Conservation (phyloP, 2,329 filamentous ascomycete species). For the Arthrobotrys pseudoclavata region DNA sequence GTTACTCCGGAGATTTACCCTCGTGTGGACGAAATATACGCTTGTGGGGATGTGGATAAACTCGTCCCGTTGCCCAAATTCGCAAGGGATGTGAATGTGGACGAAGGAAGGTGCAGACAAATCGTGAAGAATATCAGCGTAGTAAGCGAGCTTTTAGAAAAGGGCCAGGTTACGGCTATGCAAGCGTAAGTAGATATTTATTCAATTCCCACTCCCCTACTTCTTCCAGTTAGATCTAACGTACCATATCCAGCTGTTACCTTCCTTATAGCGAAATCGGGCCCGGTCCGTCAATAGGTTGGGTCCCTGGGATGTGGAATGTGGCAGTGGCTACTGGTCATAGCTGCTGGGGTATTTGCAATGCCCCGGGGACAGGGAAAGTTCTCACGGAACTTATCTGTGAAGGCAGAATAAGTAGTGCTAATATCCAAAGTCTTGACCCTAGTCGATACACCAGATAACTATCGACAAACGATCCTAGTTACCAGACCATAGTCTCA, state of each 20-base stretch:
- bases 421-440: slow-evolving; percentile 76
- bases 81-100: slow-evolving; percentile 80
- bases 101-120: slow-evolving; percentile 83
- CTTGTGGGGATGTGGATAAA: slow-evolving; percentile 89
- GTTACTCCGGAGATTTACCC: slow-evolving; percentile 91
- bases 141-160: slow-evolving; percentile 76
- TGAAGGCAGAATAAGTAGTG: slow-evolving; percentile 78
- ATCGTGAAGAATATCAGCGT: slow-evolving; percentile 82
- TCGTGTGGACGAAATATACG: slow-evolving; percentile 90
- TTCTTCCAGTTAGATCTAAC: background rate
- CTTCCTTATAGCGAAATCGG: slow-evolving; percentile 78
- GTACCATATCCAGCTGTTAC: slow-evolving; percentile 74
- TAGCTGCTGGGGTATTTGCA: slow-evolving; percentile 98
- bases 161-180: slow-evolving; percentile 77
- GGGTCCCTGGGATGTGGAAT: slow-evolving; percentile 78
- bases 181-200: slow-evolving; percentile 73
- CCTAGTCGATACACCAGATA: slow-evolving; percentile 72
- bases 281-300: slow-evolving; percentile 80
- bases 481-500: background rate
- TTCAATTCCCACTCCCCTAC: background rate
- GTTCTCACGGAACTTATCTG: slow-evolving; percentile 84
- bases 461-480: background rate
- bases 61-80: slow-evolving; percentile 80
- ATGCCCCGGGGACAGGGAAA: slow-evolving; percentile 87
- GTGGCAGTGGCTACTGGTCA: slow-evolving; percentile 88